Evolutionary conservation across 805 yeast genomes (phyloP).

Genomic region (Wickerhamomyces bisporus): DNA sequence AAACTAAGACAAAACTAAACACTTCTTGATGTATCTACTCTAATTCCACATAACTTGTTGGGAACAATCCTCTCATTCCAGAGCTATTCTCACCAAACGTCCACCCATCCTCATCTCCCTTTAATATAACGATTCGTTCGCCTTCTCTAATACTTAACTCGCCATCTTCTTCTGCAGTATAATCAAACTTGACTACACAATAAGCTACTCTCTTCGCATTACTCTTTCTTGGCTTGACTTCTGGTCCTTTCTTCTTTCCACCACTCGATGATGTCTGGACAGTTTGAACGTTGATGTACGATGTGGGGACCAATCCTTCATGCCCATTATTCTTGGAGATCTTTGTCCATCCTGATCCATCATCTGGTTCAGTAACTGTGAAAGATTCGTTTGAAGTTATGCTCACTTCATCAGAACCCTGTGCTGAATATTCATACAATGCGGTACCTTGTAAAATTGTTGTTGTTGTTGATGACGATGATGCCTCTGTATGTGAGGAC

Average conservation of each 20-base stretch:
- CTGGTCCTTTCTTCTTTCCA: conserved; percentile 17
- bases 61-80: conserved; percentile 67
- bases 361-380: conserved; percentile 59
- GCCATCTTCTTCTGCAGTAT: conserved; percentile 50
- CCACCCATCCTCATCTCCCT: conserved; percentile 89
- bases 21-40: no score
- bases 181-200: conserved; percentile 21
- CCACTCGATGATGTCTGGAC: conserved; percentile 7
- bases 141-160: conserved; percentile 72
- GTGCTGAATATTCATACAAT: conserved; percentile 37
- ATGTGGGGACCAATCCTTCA: conserved; percentile 80
- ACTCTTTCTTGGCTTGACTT: conserved; percentile 17
- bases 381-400: conserved; percentile 58
- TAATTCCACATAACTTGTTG: conserved; percentile 55
- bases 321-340: conserved; percentile 48
- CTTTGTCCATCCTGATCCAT: conserved; percentile 86
- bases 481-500: conserved; percentile 6
- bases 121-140: conserved; percentile 63
- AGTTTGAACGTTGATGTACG: conserved; percentile 53
- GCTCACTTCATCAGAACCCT: conserved; percentile 71
- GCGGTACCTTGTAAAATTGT: conserved; percentile 39
- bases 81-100: conserved; percentile 73
- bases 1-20: no score
- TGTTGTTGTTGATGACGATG: conserved; percentile 19
- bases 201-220: conserved; percentile 12